Evolutionary conservation across 2,329 filamentous ascomycete species (phyloP).

Genomic region (Lachnum nothofagi): DNA sequence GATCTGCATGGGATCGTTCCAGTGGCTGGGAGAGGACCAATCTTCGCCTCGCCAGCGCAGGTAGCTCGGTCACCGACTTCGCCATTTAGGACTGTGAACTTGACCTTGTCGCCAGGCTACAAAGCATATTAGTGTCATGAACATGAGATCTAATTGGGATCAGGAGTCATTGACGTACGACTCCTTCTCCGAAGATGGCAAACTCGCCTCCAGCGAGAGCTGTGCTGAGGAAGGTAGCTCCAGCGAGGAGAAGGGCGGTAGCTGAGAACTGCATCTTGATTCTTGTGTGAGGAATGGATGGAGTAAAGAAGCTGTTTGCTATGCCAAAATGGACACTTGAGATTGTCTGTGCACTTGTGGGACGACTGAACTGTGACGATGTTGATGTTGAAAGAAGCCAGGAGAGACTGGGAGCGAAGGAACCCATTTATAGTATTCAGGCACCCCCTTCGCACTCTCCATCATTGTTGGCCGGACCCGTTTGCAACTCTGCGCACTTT

Average conservation of each 20-base stretch:
- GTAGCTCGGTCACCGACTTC: constrained; percentile 10
- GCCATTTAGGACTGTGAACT: constrained; percentile 13
- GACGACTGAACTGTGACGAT: background rate
- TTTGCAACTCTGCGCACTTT: too few species aligned
- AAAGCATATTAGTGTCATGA: background rate
- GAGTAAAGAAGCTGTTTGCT: background rate
- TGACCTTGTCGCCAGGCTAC: constrained; percentile 1
- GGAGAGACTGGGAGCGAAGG: background rate
- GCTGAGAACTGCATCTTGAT: constrained; percentile 16
- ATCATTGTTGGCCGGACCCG: background rate
- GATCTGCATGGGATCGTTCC: constrained; percentile 12
- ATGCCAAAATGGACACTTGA: background rate
- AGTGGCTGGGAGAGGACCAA: constrained; percentile 1
- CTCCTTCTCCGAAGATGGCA: constrained; percentile 4
- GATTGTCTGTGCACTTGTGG: background rate
- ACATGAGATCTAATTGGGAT: background rate
- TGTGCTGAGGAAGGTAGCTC: constrained; percentile 5
- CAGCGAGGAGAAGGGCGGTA: constrained; percentile 7
- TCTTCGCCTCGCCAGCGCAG: constrained; percentile 4
- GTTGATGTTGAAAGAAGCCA: background rate
- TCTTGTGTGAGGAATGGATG: background rate
- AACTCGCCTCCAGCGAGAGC: constrained; percentile 12
- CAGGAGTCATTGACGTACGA: background rate
- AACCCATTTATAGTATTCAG: background rate
- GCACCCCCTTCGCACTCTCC: background rate